Base-by-base conservation (phyloP, 306 rosid genomes). In the Delonix regia region DNA sequence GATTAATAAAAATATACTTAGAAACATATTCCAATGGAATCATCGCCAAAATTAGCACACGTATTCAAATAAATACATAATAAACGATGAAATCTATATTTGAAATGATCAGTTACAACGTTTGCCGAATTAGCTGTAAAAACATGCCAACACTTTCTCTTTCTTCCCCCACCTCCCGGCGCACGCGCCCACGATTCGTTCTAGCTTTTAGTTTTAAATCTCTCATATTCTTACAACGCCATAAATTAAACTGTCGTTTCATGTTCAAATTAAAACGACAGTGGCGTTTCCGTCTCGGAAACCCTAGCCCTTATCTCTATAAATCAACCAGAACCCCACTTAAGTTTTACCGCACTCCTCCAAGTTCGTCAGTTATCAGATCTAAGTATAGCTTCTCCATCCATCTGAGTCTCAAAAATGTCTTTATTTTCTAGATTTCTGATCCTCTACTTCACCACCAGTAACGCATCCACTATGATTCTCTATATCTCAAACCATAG, bases 401-500 rank as follows among this genome's bases (percentile, higher is more conserved):
- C 44, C 44, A 39, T 39, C 44, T 14, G 51, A 45, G n/a, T 49
- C 15, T 59, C 39, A 27, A 28, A 27, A 18, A 16, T 21, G 22
- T 18, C 4, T 53, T 18, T 48, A 51, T 38, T 28, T 0, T 36
- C 2, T 36, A 4, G 4, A 28, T 15, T 8, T 51, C 0, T 53
- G 12, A 3, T 38, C 27, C 41, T 25, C 9, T 68, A 7, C 8
- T 38, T 65, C 7, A 2, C n/a, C 11, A 4, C 28, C 6, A 7
- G 6, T 2, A 10, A 2, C 3, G 85, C 88, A 85, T 85, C 86
- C 16, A 44, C 80, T 56, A 56, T 70, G 76, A 74, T 78, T 64
- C 87, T 74, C 90, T 78, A 75, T 86, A 18, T 79, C 86, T 77
- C 30, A 8, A 7, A 25, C 33, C 6, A 60, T 84, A 71, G 84